These are phyloP conservation scores for Beauveria scarabaeidicola DNA, from an alignment of 2,329 filamentous ascomycete genomes.

Conservation along the genomic window DNA sequence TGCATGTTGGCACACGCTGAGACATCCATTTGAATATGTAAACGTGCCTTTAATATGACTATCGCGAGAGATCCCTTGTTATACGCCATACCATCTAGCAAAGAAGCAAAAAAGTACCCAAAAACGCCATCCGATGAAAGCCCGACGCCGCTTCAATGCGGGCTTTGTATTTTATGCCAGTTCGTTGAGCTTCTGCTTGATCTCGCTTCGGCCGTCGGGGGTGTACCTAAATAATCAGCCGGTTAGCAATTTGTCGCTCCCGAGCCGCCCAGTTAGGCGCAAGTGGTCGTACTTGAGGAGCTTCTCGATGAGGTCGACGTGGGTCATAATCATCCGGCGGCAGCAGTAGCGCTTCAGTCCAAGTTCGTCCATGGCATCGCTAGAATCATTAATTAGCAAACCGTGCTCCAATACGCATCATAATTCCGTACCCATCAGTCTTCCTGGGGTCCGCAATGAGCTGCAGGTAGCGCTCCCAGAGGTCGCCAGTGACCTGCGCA, in stretches of 20 bases:
- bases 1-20: neutral
- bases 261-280: neutral
- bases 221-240: constrained; percentile 40
- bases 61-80: constrained; percentile 2
- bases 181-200: constrained; percentile 13
- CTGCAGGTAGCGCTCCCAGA: constrained; percentile 93
- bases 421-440: constrained; percentile 57
- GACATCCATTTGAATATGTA: neutral
- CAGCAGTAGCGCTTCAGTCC: constrained; percentile 96
- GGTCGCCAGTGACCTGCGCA: constrained; percentile 80
- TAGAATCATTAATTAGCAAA: constrained; percentile 32
- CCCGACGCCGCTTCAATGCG: neutral
- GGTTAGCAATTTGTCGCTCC: neutral
- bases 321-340: constrained; percentile 98
- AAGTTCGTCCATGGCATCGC: constrained; percentile 92
- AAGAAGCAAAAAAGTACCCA: neutral
- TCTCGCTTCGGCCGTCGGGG: constrained; percentile 42
- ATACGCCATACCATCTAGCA: constrained; percentile 8
- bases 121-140: constrained; percentile 12
- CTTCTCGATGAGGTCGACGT: constrained; percentile 98
- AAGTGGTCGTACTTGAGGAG: constrained; percentile 65
- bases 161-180: constrained; percentile 5
- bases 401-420: neutral
- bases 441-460: constrained; percentile 68
- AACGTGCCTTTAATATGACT: neutral